Evolutionary conservation across 345 rosid genomes (phyloP).

Genomic region (Eucalyptus pauciflora): DNA sequence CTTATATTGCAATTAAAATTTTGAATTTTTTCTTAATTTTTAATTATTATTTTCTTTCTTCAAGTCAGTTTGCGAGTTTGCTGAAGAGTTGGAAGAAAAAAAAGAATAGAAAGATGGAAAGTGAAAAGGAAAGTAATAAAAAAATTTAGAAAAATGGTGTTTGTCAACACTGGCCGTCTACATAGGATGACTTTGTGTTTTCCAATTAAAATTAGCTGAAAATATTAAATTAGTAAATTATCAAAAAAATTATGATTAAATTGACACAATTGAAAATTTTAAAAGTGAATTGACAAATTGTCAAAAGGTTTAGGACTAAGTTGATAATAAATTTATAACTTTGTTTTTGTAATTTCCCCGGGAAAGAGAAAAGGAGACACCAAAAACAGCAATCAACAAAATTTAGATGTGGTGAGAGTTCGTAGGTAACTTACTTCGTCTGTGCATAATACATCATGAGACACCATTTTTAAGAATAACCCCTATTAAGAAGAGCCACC

Average conservation of each 20-base stretch:
- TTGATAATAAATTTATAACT: fast-evolving
- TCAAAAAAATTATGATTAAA: no score
- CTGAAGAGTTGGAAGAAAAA: neutral
- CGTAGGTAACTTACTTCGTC: neutral
- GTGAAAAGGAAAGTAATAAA: neutral
- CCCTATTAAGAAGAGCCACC: neutral
- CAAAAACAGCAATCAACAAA: neutral
- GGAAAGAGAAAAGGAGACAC: neutral
- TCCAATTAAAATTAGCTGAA: neutral
- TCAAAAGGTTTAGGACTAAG: fast-evolving
- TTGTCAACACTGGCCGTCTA: fast-evolving
- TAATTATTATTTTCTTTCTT: no score
- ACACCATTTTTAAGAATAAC: neutral
- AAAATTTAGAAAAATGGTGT: no score
- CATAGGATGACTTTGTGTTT: no score
- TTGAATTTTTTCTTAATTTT: no score
- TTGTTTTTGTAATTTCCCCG: neutral
- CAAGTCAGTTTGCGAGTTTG: neutral
- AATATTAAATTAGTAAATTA: no score
- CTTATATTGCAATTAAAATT: neutral
- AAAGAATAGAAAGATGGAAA: neutral
- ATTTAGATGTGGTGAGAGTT: neutral
- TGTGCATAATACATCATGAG: neutral
- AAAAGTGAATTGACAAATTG: neutral
- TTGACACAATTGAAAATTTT: no score